Evolutionary conservation across 2,329 filamentous ascomycete species (phyloP), one percentile per base, ranked within the genome.

Genomic region (Penicillium rolfsii): DNA sequence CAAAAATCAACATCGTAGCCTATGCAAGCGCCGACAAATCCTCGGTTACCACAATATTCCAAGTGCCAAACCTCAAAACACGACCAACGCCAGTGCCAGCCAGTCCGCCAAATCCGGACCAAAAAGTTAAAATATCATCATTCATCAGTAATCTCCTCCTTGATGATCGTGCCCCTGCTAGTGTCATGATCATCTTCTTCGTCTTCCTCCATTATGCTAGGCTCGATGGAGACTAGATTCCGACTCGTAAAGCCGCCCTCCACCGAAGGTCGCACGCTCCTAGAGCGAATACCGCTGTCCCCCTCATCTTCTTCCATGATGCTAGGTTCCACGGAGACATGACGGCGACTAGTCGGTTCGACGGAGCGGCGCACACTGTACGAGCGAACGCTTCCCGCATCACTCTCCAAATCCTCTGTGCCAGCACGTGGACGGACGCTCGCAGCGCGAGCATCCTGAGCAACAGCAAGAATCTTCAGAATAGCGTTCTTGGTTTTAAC

Each of bases 401-500:
- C 74, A 24, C 64, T 74, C 33, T 73, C 74, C 50, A 61, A 59
- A 43, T 73, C 74, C 8, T 71, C 73, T 1, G 69, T 73, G 24
- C 70, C 71, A 26, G 75, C 74, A 5, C 73, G 70, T n/a, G 70
- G 71, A 33, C 72, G 65, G 2, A 66, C 68, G 40, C 73, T 78
- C 35, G 69, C 67, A 19, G 71, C 69, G 7, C 74, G 71, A 46
- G 65, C 62, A 28, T 75, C 70, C 83, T 85, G 24, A 83, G 85
- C 14, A 84, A 85, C 70, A 28, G 76, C 74, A 19, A 80, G 64
- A 22, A 80, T 70, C 65, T 80, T 80, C 22, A 80, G 67, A 9
- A 79, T 70, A 1, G 75, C 65, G 53, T 80, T 81, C 70, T 80
- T 81, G 36, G 76, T 76, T 66, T 81, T 81, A 53, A 79, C 78